Evolutionary conservation across 371 early-diverging fungal genomes (phyloP).

Genomic region (Phascolomyces articulosus): DNA sequence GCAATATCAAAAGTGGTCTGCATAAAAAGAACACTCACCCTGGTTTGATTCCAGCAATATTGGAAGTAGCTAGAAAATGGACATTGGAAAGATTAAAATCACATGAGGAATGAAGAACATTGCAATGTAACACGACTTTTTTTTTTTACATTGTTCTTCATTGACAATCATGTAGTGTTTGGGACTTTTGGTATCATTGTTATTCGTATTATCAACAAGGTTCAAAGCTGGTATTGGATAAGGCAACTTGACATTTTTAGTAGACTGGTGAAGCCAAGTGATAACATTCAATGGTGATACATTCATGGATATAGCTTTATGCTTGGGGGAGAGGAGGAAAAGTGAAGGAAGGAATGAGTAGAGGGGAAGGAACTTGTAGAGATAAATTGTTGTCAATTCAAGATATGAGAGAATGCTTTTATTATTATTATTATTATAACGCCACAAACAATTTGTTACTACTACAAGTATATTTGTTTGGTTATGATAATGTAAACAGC

Average conservation of each 20-base stretch:
- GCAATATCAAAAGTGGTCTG: too few species aligned
- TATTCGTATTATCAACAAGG: not conserved
- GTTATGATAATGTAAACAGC: too few species aligned
- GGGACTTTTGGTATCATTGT: too few species aligned
- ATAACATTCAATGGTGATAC: slow-evolving; percentile 12
- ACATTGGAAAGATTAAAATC: too few species aligned
- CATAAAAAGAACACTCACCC: not conserved
- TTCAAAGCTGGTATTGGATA: not conserved
- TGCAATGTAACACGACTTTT: too few species aligned
- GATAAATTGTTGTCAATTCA: not conserved
- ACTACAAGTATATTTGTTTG: too few species aligned
- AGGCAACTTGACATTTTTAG: not conserved
- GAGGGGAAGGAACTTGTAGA: not conserved
- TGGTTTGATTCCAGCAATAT: not conserved
- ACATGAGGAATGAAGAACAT: not conserved
- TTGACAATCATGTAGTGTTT: not conserved
- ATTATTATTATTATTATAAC: too few species aligned
- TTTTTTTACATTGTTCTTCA: not conserved
- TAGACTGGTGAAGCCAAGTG: slow-evolving; percentile 13
- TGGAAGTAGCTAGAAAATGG: not conserved
- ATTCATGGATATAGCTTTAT: slow-evolving; percentile 15
- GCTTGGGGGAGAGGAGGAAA: not conserved
- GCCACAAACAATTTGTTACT: too few species aligned
- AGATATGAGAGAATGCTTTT: too few species aligned
- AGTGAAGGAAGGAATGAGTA: not conserved